phyloP scores from a whole-genome alignment of 148 eudicot species.

The Rhododendron vialii region DNA sequence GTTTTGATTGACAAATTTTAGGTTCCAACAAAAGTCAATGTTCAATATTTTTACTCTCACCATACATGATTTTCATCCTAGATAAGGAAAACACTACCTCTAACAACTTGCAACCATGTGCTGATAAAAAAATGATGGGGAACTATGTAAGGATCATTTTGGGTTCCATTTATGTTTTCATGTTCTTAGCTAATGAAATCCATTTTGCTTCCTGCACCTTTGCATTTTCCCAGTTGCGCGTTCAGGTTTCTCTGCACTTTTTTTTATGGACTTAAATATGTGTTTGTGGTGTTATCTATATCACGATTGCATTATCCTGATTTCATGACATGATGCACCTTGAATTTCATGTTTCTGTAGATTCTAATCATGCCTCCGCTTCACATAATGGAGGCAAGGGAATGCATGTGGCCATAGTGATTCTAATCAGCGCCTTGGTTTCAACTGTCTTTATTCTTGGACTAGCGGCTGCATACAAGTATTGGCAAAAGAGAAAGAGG shows the following conservation, averaged over 20 bases:
- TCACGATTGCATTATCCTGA: neutral
- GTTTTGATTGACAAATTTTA: neutral
- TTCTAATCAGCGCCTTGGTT: constrained; percentile 33
- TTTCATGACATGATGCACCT: neutral
- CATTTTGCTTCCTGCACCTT: neutral
- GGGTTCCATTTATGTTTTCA: neutral
- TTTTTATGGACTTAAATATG: neutral
- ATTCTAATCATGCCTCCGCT: constrained; percentile 19
- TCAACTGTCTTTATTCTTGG: constrained; percentile 35
- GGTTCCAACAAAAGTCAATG: neutral
- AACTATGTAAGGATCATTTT: neutral
- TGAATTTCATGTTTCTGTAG: constrained; percentile 28
- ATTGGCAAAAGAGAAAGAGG: constrained; percentile 67
- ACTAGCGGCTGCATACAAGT: constrained; percentile 46
- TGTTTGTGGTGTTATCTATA: neutral
- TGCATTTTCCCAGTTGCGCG: neutral
- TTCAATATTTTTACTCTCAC: neutral
- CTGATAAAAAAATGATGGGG: neutral
- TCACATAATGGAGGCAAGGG: constrained; percentile 23
- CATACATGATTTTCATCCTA: neutral
- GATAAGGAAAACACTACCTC: neutral
- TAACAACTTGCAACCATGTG: neutral
- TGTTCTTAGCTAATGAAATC: neutral
- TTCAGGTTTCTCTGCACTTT: neutral
- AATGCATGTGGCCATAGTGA: constrained; percentile 29